phyloP scores from a whole-genome alignment of 2,329 filamentous ascomycete species.

The Daldinia sp. region DNA sequence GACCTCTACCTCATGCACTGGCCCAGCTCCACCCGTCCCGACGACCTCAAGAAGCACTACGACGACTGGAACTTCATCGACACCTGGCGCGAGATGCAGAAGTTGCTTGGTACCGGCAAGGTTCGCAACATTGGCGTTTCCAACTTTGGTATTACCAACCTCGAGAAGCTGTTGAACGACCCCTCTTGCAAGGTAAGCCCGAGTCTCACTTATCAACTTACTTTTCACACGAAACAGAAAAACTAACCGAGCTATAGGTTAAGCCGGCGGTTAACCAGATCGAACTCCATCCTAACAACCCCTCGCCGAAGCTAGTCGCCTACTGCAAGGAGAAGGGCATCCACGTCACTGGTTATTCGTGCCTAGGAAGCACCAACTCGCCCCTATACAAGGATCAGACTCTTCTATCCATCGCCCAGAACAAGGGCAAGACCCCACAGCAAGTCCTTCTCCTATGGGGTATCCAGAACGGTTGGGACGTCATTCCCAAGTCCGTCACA shows the following conservation, averaged over 20 bases:
- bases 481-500: conserved; percentile 88
- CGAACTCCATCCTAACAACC: conserved; percentile 84
- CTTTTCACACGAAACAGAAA: background rate
- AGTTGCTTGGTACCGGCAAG: conserved; percentile 75
- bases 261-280: conserved; percentile 82
- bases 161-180: conserved; percentile 80
- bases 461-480: conserved; percentile 81
- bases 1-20: conserved; percentile 81
- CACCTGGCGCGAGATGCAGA: conserved; percentile 80
- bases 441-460: conserved; percentile 86
- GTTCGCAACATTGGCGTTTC: conserved; percentile 86
- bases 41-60: conserved; percentile 74
- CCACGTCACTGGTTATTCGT: conserved; percentile 80
- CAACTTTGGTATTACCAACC: conserved; percentile 85
- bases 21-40: conserved; percentile 73
- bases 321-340: conserved; percentile 81
- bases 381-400: conserved; percentile 75
- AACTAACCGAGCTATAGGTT: conserved; percentile 53
- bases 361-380: conserved; percentile 77
- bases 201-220: background rate
- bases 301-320: conserved; percentile 80
- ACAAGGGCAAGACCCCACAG: conserved; percentile 76
- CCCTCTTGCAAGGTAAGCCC: conserved; percentile 68
- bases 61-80: conserved; percentile 86
- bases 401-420: conserved; percentile 71